Evolutionary conservation across 352 stramenopile species (phyloP), one percentile per base, ranked within the genome.

Genomic region (Globisporangium solare): DNA sequence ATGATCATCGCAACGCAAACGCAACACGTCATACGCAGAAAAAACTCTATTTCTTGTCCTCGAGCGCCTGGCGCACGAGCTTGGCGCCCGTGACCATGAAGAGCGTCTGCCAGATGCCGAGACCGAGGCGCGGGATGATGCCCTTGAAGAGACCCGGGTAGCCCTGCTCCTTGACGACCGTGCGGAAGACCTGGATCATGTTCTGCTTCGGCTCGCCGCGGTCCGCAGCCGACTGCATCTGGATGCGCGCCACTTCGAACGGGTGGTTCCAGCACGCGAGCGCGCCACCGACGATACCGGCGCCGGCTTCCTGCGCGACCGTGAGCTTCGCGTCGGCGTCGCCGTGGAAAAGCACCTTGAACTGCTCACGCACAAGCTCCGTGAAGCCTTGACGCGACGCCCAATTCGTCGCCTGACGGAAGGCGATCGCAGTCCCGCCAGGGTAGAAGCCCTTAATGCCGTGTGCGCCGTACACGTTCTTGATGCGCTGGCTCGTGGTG

Each of bases 31-130:
- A 31, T 31, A 31, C 24, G 24, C 24, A n/a, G n/a, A n/a, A n/a
- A 35, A 35, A 35, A 42, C 15, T 64, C 56, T 65, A 66, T 58
- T 70, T 15, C 48, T 79, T 73, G 59, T 88, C 70, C 56, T 89
- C 82, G 11, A 96, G 74, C 60, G 82, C 80, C 59, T 95, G 80
- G 52, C 88, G 87, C 60, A 96, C 76, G 46, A 96, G 79, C 73
- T 96, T 96, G 31, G 88, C 88, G 27, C 88, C 88, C 41, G 88
- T 96, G 68, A 96, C 88, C 88, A 96, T 96, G 63, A 96, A 96
- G 45, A 96, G 77, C 63, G 88, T 96, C 72, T 96, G 88, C 86
- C 86, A 96, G 56, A 96, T 92, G 51, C 83, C 85, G 12, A 95
- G 76, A 3, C 83, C 76, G 42, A 95, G 71, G 37, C 88, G 83